phyloP scores from a whole-genome alignment of 2,329 filamentous ascomycete genomes.

The Fusarium nisikadoi region DNA sequence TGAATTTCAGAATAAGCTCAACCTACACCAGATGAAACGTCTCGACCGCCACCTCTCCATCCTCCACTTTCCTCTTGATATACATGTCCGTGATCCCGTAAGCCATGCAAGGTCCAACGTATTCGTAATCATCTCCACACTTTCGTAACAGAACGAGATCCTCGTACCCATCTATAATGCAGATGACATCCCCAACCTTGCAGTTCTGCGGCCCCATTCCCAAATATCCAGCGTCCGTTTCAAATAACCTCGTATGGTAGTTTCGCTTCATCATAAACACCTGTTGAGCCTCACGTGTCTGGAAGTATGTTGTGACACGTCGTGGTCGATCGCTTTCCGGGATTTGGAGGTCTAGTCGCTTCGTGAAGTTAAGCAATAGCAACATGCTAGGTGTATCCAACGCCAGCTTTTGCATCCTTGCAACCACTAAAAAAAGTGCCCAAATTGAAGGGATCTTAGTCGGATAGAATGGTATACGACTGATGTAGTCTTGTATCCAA shows the following conservation, averaged over 20 bases:
- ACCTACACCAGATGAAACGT: not conserved
- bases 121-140: not conserved
- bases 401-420: not conserved
- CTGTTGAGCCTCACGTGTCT: not conserved
- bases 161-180: not conserved
- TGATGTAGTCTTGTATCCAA: slow-evolving; percentile 5
- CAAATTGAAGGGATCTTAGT: not conserved
- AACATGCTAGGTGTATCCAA: not conserved
- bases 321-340: not conserved
- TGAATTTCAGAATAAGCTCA: too few species aligned
- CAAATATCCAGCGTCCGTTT: not conserved
- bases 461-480: not conserved
- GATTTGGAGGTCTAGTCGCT: not conserved
- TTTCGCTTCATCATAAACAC: not conserved
- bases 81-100: not conserved
- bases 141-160: not conserved
- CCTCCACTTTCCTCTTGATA: not conserved
- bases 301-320: not conserved
- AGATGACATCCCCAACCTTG: not conserved
- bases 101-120: not conserved
- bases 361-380: not conserved
- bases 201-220: not conserved
- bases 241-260: not conserved
- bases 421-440: not conserved
- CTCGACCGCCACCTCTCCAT: not conserved